Percentiles rank a stretch among this genome's conserved stretches.
Conservation (phyloP, 805 yeast species). For the Zygosaccharomyces lentus region DNA sequence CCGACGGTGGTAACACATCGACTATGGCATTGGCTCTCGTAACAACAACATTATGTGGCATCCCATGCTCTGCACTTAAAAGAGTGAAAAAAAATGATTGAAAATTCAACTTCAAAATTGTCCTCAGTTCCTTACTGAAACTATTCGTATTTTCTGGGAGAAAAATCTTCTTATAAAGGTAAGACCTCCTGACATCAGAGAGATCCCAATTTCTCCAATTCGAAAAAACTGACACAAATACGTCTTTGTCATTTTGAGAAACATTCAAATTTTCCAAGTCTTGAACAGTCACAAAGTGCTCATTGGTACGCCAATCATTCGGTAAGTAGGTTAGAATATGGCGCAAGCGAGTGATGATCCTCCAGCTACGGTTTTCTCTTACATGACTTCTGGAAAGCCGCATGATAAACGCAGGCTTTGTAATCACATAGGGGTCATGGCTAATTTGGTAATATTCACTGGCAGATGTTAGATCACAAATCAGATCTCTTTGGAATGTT, state of each 20-base stretch:
- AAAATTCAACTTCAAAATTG: slow-evolving; percentile 16
- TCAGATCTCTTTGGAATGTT: slow-evolving; percentile 33
- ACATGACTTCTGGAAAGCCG: slow-evolving; percentile 70
- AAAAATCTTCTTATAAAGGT: slow-evolving; percentile 51
- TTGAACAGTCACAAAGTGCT: slow-evolving; percentile 2
- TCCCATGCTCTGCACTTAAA: slow-evolving; percentile 22
- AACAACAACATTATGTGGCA: slow-evolving; percentile 25
- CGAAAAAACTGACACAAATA: slow-evolving; percentile 56
- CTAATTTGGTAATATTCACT: slow-evolving; percentile 51
- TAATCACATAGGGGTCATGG: slow-evolving; percentile 85
- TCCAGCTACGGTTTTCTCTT: slow-evolving; percentile 83
- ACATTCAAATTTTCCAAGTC: slow-evolving; percentile 26
- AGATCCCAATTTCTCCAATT: slow-evolving; percentile 94
- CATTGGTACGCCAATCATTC: slow-evolving; percentile 39
- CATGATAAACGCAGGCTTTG: slow-evolving; percentile 80
- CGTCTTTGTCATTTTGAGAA: slow-evolving; percentile 41
- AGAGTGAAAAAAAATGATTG: slow-evolving; percentile 26
- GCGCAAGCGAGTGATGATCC: slow-evolving; percentile 69
- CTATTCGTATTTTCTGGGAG: slow-evolving; percentile 19
- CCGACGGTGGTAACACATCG: slow-evolving; percentile 18
- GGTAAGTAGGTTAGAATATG: slow-evolving; percentile 66
- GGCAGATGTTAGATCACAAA: slow-evolving; percentile 44
- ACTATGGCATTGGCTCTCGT: slow-evolving; percentile 20
- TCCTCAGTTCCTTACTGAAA: slow-evolving; percentile 11
- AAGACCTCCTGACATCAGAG: slow-evolving; percentile 52